Evolutionary conservation across 768 basidiomycete species (phyloP).

Genomic region (Suillus ampliporus): DNA sequence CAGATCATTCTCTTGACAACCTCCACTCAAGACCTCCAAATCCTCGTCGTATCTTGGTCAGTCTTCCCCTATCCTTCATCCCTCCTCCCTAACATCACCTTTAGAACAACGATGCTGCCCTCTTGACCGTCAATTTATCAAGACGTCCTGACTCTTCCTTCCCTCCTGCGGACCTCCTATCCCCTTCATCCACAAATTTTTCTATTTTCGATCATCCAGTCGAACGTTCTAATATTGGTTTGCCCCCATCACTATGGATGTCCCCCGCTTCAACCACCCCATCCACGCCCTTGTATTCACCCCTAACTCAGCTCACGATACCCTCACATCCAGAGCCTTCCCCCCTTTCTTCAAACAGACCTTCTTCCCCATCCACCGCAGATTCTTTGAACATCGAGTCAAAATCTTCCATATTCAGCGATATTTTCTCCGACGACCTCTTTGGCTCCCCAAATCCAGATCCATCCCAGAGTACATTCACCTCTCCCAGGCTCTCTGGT

Average conservation of each 20-base stretch:
- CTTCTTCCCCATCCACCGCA: constrained; percentile 46
- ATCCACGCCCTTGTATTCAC: constrained; percentile 47
- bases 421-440: constrained; percentile 74
- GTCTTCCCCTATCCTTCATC: constrained; percentile 3
- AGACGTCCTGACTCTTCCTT: constrained; percentile 22
- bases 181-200: constrained; percentile 28
- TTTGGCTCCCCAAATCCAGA: constrained; percentile 44
- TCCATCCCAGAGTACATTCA: constrained; percentile 55
- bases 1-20: constrained; percentile 23
- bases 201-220: constrained; percentile 36
- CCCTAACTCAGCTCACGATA: constrained; percentile 45
- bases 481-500: constrained; percentile 69
- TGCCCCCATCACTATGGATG: constrained; percentile 88
- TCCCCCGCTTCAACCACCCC: constrained; percentile 63
- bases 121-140: constrained; percentile 20
- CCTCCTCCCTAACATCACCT: not conserved
- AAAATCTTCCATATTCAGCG: constrained; percentile 68
- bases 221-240: constrained; percentile 57
- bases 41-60: constrained; percentile 23
- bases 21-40: constrained; percentile 22
- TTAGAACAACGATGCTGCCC: constrained; percentile 27
- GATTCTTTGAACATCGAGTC: constrained; percentile 54
- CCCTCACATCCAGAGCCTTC: constrained; percentile 39
- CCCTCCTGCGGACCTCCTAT: constrained; percentile 20
- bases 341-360: constrained; percentile 41